Percentiles rank a stretch among this genome's conserved stretches.
phyloP scores from a whole-genome alignment of 1,284 basidiomycete species.

The Uromyces viciae-fabae region DNA sequence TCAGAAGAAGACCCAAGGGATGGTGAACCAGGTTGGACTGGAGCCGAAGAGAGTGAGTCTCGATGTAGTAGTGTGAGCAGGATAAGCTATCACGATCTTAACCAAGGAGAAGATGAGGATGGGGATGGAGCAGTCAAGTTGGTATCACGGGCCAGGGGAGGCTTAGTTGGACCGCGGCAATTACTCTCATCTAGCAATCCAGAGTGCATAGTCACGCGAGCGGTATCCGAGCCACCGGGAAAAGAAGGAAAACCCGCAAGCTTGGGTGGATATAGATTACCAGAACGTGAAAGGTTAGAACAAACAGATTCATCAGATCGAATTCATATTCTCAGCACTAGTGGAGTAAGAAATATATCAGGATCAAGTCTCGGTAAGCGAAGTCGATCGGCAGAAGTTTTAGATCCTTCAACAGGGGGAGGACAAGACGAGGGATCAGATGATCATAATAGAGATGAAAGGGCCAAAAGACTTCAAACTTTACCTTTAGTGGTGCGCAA shows the following conservation, averaged over 20 bases:
- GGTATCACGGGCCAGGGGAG: background rate
- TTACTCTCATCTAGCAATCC: background rate
- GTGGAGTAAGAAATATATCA: slow-evolving; percentile 11
- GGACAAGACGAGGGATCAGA: background rate
- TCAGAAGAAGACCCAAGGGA: slow-evolving; percentile 13
- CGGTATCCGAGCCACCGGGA: slow-evolving; percentile 7
- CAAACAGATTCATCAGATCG: background rate
- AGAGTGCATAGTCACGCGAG: background rate
- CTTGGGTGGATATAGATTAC: background rate
- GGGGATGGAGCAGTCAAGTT: background rate
- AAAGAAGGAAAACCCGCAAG: background rate
- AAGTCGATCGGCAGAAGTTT: slow-evolving; percentile 17
- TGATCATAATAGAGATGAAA: background rate
- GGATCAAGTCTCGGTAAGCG: slow-evolving; percentile 43
- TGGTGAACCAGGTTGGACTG: background rate
- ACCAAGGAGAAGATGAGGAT: background rate
- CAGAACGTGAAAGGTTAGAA: background rate
- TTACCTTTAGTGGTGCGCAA: slow-evolving; percentile 4
- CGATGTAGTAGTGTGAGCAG: slow-evolving; percentile 40
- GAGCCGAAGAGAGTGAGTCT: slow-evolving; percentile 15
- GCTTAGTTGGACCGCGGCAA: slow-evolving; percentile 15
- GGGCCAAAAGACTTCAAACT: background rate
- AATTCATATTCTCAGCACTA: background rate
- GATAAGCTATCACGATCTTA: slow-evolving; percentile 11
- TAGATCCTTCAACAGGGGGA: too few species aligned